Evolutionary conservation across 768 basidiomycete species (phyloP).

Genomic region (Termitomyces sp.): DNA sequence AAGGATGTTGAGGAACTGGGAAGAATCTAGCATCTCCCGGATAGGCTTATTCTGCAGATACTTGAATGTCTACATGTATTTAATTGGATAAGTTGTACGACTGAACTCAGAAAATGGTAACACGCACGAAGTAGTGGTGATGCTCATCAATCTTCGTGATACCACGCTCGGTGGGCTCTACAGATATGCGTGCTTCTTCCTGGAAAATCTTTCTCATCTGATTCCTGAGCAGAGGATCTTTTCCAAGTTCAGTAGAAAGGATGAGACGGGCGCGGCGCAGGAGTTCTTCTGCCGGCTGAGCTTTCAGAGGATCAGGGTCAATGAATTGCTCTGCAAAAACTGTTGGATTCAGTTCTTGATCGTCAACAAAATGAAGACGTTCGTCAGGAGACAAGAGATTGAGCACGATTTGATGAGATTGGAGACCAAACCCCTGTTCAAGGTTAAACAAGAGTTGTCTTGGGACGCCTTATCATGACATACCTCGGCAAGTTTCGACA

Average conservation of each 20-base stretch:
- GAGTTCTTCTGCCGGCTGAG: conserved; percentile 61
- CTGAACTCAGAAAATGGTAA: neutral
- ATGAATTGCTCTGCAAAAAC: conserved; percentile 86
- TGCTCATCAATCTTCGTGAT: conserved; percentile 71
- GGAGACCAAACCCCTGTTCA: conserved; percentile 77
- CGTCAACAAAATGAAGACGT: conserved; percentile 69
- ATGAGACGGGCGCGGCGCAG: conserved; percentile 78
- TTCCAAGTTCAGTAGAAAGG: conserved; percentile 85
- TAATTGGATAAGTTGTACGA: conserved; percentile 2
- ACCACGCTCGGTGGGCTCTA: conserved; percentile 87
- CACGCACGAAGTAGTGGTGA: conserved; percentile 65
- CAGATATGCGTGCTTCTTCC: conserved; percentile 69
- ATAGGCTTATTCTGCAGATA: conserved; percentile 83
- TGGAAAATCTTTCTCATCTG: conserved; percentile 75
- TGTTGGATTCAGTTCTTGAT: conserved; percentile 76
- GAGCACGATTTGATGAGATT: conserved; percentile 78
- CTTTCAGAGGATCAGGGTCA: conserved; percentile 60
- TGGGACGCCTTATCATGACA: conserved; percentile 16
- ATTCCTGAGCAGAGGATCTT: conserved; percentile 84
- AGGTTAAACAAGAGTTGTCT: neutral
- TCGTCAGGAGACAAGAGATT: conserved; percentile 62
- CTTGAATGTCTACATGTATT: conserved; percentile 82
- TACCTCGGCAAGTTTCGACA: conserved; percentile 80
- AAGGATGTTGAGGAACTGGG: conserved; percentile 90
- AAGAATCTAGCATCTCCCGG: conserved; percentile 57